These are phyloP conservation scores for Xylaria sp. DNA, from an alignment of 2,329 filamentous ascomycete genomes.

Conservation along the genomic window DNA sequence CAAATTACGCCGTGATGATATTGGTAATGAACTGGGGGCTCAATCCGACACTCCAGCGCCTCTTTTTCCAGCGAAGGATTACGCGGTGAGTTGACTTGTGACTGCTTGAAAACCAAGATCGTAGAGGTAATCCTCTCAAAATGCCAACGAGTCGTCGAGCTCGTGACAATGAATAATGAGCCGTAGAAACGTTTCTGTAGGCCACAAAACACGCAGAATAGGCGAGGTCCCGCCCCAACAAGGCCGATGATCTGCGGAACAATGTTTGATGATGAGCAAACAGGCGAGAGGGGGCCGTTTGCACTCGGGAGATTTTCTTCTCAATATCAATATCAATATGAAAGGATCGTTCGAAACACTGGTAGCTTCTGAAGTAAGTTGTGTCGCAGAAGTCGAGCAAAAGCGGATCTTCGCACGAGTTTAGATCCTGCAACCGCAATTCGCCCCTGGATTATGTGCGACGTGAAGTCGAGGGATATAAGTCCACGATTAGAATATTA, in stretches of 20 bases:
- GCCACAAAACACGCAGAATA: slow-evolving; percentile 38
- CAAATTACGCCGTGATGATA: slow-evolving; percentile 19
- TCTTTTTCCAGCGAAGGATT: slow-evolving; percentile 14
- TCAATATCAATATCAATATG: slow-evolving; percentile 34
- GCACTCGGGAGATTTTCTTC: slow-evolving; percentile 22
- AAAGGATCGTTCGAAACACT: slow-evolving; percentile 49
- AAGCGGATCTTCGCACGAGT: slow-evolving; percentile 42
- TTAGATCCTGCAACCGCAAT: slow-evolving; percentile 35
- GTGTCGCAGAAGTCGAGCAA: slow-evolving; percentile 55
- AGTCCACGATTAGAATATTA: slow-evolving; percentile 30
- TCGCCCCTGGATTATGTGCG: slow-evolving; percentile 30
- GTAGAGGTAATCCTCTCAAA: slow-evolving; percentile 4
- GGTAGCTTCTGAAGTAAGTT: slow-evolving; percentile 49
- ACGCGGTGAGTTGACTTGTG: slow-evolving; percentile 4
- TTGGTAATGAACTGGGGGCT: background rate
- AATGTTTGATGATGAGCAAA: slow-evolving; percentile 38
- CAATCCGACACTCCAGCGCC: slow-evolving; percentile 14
- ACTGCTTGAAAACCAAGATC: slow-evolving; percentile 1
- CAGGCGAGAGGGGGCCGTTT: slow-evolving; percentile 19
- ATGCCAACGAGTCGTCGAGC: slow-evolving; percentile 13
- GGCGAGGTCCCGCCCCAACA: slow-evolving; percentile 51
- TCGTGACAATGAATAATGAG: slow-evolving; percentile 26
- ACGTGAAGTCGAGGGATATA: slow-evolving; percentile 18
- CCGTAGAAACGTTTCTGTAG: slow-evolving; percentile 32
- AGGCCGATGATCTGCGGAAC: slow-evolving; percentile 54